Evolutionary conservation across 305 asterid species (phyloP), one percentile per base, ranked within the genome.

Genomic region (Rubia balearica): DNA sequence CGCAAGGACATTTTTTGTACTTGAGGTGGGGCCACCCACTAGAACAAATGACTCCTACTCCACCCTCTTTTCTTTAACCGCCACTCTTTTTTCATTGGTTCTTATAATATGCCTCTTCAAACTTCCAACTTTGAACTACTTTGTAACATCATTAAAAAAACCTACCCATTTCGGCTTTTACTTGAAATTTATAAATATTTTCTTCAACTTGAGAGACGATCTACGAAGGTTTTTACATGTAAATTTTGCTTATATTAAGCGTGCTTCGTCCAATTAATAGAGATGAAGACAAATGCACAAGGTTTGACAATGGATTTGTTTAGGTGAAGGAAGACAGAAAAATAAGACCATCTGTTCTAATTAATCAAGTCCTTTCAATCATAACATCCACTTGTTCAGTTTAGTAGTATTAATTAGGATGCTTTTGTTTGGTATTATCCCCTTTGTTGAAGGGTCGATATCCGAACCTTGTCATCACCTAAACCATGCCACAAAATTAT

Each of bases 371-470:
- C 66, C 69, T 64, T 70, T 75, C 84, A 71, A 78, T 80, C 85
- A 70, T 76, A 81, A 78, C 78, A 75, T 12, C 84, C 78, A 85
- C 88, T 89, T 84, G 83, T 56, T 33, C 51, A 60, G 51, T 72
- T 59, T 45, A 70, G 45, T 57, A 57, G 62, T 57, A 10, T 22
- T 65, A 76, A 81, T 83, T 81, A 85, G 76, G 80, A 82, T 88
- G 86, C 82, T 81, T 84, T 85, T 85, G 85, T 83, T 89, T 89
- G 96, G 86, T 82, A 77, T 88, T 86, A 89, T 87, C 91, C 4
- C 81, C 79, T 65, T 86, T 85, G 91, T 88, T 91, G 88, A 85
- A 77, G 76, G 85, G 89, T 89, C 96, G 84, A 83, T 92, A 87
- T 91, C 98, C 84, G 74, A 76, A 78, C 84, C 82, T 61, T 80